A percentile compares a stretch with the other conserved stretches of the same genome.
Evolutionary conservation across 1,284 basidiomycete genomes (phyloP).

Genomic region (Ganoderma lucidum): DNA sequence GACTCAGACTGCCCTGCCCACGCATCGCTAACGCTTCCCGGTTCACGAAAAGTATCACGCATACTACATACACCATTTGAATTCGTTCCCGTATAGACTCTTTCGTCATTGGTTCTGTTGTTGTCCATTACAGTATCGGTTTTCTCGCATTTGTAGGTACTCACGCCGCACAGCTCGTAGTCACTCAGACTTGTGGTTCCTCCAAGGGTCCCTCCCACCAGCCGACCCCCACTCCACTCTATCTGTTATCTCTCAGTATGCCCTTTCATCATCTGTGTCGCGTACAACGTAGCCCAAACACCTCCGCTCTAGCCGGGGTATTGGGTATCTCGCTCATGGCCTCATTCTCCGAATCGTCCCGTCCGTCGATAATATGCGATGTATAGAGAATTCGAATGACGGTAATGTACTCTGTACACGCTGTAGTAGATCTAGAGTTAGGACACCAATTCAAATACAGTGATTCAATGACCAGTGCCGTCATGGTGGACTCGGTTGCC

Average conservation of each 20-base stretch:
- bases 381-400: background rate
- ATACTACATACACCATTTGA: background rate
- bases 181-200: background rate
- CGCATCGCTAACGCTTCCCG: background rate
- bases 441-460: background rate
- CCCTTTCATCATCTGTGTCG: too few relatives aligned
- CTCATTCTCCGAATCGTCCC: background rate
- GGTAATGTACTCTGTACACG: background rate
- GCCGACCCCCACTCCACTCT: too few relatives aligned
- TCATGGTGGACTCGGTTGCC: background rate
- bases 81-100: background rate
- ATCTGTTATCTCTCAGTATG: too few relatives aligned
- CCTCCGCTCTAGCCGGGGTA: background rate
- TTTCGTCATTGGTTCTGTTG: background rate
- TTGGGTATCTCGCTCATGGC: background rate
- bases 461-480: background rate
- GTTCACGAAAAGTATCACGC: background rate
- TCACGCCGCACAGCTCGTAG: background rate
- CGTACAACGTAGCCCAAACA: too few relatives aligned
- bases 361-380: background rate
- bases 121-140: background rate
- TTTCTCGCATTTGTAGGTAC: background rate
- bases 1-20: background rate
- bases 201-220: too few relatives aligned
- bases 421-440: background rate